phyloP scores from a whole-genome alignment of 2,329 filamentous ascomycete genomes.

The Penicillium sp. region DNA sequence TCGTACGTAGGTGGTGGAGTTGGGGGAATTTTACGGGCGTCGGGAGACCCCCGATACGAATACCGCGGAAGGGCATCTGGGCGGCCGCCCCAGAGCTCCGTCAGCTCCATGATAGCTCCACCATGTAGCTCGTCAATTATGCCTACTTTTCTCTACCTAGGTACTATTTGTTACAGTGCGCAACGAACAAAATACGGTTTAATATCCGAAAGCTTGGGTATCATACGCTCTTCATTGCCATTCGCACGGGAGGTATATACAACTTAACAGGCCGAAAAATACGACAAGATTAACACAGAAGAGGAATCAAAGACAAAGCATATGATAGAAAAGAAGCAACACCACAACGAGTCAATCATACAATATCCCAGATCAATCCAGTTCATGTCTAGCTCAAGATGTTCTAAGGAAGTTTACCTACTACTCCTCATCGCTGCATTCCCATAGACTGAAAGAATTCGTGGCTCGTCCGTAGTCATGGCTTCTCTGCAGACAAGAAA shows the following conservation, averaged over 20 bases:
- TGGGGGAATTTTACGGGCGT: slow-evolving; percentile 34
- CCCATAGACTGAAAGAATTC: slow-evolving; percentile 16
- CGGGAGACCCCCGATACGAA: slow-evolving; percentile 26
- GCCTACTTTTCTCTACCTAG: background rate
- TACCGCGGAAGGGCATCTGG: slow-evolving; percentile 6
- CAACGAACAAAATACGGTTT: background rate
- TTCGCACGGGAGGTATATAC: slow-evolving; percentile 40
- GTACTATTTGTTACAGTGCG: background rate
- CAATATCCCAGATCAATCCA: slow-evolving; percentile 10
- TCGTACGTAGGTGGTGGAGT: slow-evolving; percentile 15
- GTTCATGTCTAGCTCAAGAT: slow-evolving; percentile 13
- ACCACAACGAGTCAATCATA: slow-evolving; percentile 11
- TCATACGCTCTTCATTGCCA: slow-evolving; percentile 40
- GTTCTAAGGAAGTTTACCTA: slow-evolving; percentile 14
- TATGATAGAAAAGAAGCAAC: slow-evolving; percentile 18
- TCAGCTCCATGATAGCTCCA: background rate
- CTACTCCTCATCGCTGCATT: slow-evolving; percentile 14
- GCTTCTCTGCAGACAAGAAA: background rate
- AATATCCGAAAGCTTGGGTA: slow-evolving; percentile 32
- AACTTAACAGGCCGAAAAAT: slow-evolving; percentile 28
- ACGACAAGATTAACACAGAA: slow-evolving; percentile 25
- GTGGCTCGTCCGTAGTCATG: slow-evolving; percentile 15
- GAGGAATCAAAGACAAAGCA: slow-evolving; percentile 24
- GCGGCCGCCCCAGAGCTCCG: background rate
- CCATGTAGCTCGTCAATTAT: background rate